These are phyloP conservation scores for Leccinum pallidistipes DNA, from an alignment of 1,284 basidiomycete genomes.

Conservation along the genomic window DNA sequence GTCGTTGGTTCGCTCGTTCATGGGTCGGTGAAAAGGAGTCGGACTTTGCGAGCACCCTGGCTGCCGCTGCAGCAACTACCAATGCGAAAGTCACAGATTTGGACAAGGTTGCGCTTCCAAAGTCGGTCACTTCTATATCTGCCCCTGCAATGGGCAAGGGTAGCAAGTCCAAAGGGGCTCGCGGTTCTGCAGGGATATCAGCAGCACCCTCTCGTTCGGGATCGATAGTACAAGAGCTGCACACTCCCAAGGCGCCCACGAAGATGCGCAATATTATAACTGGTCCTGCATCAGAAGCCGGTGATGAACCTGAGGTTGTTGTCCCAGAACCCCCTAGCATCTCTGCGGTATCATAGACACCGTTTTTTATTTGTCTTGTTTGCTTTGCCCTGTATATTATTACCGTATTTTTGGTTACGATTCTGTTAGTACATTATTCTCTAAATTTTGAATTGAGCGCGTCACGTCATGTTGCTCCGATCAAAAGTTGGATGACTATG, in stretches of 20 bases:
- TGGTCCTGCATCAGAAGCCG: slow-evolving; percentile 45
- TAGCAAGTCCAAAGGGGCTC: slow-evolving; percentile 42
- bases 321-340: slow-evolving; percentile 20
- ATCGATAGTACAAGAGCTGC: slow-evolving; percentile 46
- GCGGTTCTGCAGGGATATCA: slow-evolving; percentile 41
- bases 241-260: slow-evolving; percentile 47
- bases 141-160: slow-evolving; percentile 35
- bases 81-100: slow-evolving; percentile 32
- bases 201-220: slow-evolving; percentile 54
- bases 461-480: neutral
- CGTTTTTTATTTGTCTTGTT: slow-evolving; percentile 9
- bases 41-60: slow-evolving; percentile 44
- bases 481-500: neutral
- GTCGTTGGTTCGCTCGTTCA: slow-evolving; percentile 70
- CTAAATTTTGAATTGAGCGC: neutral
- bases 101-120: slow-evolving; percentile 34
- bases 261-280: slow-evolving; percentile 58
- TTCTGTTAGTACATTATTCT: neutral
- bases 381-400: slow-evolving; percentile 10
- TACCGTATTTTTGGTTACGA: slow-evolving; percentile 14
- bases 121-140: slow-evolving; percentile 41
- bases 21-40: slow-evolving; percentile 83
- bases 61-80: slow-evolving; percentile 30
- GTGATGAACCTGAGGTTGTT: slow-evolving; percentile 40
- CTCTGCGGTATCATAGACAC: slow-evolving; percentile 22